A percentile compares a stretch with the other conserved stretches of the same genome.
Conservation (phyloP, 768 basidiomycete genomes). For the Podaxis carcinomalis region DNA sequence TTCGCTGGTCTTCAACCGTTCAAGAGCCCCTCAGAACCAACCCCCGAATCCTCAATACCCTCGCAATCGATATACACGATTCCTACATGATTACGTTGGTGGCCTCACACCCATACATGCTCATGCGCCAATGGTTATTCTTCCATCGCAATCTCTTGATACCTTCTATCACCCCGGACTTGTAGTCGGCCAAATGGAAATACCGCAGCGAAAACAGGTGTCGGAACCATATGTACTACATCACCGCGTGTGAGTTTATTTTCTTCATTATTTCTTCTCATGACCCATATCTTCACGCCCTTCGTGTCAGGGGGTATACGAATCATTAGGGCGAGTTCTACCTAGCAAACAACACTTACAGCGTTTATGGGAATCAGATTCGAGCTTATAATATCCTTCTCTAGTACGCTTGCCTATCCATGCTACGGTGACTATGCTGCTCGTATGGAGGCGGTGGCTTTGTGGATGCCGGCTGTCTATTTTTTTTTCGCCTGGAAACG, state of each 20-base stretch:
- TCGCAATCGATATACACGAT: background rate
- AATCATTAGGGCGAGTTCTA: background rate
- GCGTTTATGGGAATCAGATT: background rate
- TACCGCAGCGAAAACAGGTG: background rate
- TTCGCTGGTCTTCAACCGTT: background rate
- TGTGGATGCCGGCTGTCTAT: background rate
- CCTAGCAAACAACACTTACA: background rate
- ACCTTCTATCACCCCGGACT: background rate
- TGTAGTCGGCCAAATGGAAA: background rate
- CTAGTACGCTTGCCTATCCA: too few relatives aligned
- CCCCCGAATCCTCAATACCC: background rate
- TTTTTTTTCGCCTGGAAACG: background rate
- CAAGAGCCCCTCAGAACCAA: background rate
- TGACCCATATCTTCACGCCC: background rate
- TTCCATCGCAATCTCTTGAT: background rate
- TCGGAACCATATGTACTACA: background rate
- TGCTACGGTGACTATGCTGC: too few relatives aligned
- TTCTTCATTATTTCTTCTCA: background rate
- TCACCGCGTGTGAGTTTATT: background rate
- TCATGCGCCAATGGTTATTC: background rate
- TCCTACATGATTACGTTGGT: background rate
- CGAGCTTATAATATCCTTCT: too few relatives aligned
- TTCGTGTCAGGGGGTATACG: background rate
- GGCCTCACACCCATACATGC: background rate
- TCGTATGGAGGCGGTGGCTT: background rate